These are phyloP conservation scores for Mucor ambiguus DNA, from an alignment of 371 early-diverging fungal genomes.

Conservation along the genomic window DNA sequence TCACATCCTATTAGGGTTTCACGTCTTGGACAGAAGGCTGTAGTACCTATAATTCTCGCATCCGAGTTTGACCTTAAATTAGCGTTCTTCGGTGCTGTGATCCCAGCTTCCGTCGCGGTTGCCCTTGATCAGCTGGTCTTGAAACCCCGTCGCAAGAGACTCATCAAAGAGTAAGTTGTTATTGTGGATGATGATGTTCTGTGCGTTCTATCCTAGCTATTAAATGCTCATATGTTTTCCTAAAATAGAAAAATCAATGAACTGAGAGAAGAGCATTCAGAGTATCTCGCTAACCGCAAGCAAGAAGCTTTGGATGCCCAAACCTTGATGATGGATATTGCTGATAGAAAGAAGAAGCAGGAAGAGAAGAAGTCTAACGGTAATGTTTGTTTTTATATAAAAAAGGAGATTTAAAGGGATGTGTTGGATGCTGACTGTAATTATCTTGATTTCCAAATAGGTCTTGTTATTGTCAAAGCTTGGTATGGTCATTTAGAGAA, in stretches of 20 bases:
- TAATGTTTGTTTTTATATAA: slow-evolving; percentile 10
- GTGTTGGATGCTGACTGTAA: background rate
- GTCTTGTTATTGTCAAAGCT: slow-evolving; percentile 87
- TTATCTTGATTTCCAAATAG: slow-evolving; percentile 27
- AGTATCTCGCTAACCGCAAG: slow-evolving; percentile 70
- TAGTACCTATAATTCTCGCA: slow-evolving; percentile 81
- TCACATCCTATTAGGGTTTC: slow-evolving; percentile 52
- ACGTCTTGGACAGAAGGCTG: slow-evolving; percentile 83
- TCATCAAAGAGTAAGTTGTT: slow-evolving; percentile 58
- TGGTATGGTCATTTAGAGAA: slow-evolving; percentile 80
- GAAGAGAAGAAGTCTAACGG: slow-evolving; percentile 71
- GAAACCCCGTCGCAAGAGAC: slow-evolving; percentile 67
- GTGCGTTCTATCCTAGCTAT: background rate
- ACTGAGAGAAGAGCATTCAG: slow-evolving; percentile 77
- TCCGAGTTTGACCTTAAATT: slow-evolving; percentile 70
- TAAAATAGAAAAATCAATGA: slow-evolving; percentile 66
- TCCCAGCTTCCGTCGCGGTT: slow-evolving; percentile 68
- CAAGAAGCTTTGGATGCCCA: slow-evolving; percentile 82
- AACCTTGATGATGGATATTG: slow-evolving; percentile 69
- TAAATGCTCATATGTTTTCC: background rate
- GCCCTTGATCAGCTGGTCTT: slow-evolving; percentile 72
- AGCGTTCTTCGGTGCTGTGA: slow-evolving; percentile 65
- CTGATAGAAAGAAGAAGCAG: slow-evolving; percentile 65
- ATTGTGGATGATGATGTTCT: background rate
- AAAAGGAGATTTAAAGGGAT: background rate